A percentile compares a stretch with the other conserved stretches of the same genome.
Conservation (phyloP, 768 basidiomycete genomes). For the Erythrobasidium yunnanense region DNA sequence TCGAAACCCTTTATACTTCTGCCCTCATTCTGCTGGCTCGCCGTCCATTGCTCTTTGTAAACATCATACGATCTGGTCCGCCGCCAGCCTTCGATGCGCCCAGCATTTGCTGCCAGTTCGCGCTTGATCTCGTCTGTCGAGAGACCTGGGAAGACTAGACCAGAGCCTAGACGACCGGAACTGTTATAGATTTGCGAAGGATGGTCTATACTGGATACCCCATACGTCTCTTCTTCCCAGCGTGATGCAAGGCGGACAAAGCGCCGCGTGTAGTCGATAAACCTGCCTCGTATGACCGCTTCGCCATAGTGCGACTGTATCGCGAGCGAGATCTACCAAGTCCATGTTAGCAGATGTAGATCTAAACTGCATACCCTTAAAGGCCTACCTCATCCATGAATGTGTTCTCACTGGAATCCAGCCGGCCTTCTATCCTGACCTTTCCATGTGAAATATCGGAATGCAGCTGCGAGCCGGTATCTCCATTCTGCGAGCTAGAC, state of each 20-base stretch:
- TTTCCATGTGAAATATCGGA: constrained; percentile 20
- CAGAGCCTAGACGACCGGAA: constrained; percentile 55
- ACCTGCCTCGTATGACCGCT: constrained; percentile 69
- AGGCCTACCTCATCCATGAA: constrained; percentile 86
- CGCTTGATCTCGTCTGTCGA: constrained; percentile 46
- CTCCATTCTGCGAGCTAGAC: constrained; percentile 5
- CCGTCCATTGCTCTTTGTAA: constrained; percentile 42
- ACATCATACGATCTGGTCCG: constrained; percentile 68
- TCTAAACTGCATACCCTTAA: accelerated
- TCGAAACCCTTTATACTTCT: constrained; percentile 70
- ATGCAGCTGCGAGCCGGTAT: background rate
- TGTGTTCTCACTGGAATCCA: constrained; percentile 59
- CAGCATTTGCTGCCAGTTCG: constrained; percentile 65
- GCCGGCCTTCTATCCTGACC: constrained; percentile 42
- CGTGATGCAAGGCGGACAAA: constrained; percentile 81
- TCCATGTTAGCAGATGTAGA: background rate
- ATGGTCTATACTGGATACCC: constrained; percentile 65
- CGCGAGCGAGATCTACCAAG: constrained; percentile 60
- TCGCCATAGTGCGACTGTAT: constrained; percentile 91
- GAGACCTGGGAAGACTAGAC: constrained; percentile 69
- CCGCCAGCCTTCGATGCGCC: constrained; percentile 87
- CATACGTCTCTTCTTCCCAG: constrained; percentile 72
- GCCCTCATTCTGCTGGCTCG: constrained; percentile 44
- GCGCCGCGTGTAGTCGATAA: constrained; percentile 74
- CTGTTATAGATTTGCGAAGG: constrained; percentile 49